Base-by-base conservation (phyloP, 441 rosid species). In the Pelargonium exstipulatum region DNA sequence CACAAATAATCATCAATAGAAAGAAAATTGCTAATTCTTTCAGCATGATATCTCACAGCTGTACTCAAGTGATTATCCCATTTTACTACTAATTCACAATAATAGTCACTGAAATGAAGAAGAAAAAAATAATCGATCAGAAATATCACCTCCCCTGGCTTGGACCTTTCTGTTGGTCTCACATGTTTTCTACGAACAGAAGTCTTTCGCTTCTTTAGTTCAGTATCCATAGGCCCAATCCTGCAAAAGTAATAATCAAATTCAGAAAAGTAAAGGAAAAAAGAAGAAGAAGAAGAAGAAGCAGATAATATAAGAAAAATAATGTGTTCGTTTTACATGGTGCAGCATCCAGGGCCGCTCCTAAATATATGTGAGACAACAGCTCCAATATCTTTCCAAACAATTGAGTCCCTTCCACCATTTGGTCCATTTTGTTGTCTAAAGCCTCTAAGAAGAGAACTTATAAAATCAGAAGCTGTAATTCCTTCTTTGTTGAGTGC, bases 161-260 rank as follows among this genome's bases (percentile, higher is more conserved):
- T 74, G 65, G 76, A 63, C 14, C 70, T 82, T 73, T 81, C 76
- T 67, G 85, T 75, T 51, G 82, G 88, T 76, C 64, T 87, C 60
- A 80, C 24, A 9, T 79, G 86, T 68, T 66, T 82, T 73, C 73
- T 78, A 13, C 60, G 24, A 66, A 71, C 84, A 5, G 8, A 69
- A 2, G 69, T 64, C 74, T 74, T 86, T 73, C 88, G 76, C 65
- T 81, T 82, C 72, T 84, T 89, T 73, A 83, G 20, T 67, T 84
- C 88, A 46, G 81, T 71, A 45, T 79, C 79, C 89, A 86, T 84
- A 45, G 95, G 92, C 66, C 92, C 95, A 77, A 89, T 43, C 92
- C 95, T 87, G 66, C 32, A 48, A 53, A 65, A 43, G 58, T 71
- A 58, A 9, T 4, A 17, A 20, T 68, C 69, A 10, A 5, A 74